Evolutionary conservation across 306 rosid genomes (phyloP), one percentile per base, ranked within the genome.

Genomic region (Quercus mongolica): DNA sequence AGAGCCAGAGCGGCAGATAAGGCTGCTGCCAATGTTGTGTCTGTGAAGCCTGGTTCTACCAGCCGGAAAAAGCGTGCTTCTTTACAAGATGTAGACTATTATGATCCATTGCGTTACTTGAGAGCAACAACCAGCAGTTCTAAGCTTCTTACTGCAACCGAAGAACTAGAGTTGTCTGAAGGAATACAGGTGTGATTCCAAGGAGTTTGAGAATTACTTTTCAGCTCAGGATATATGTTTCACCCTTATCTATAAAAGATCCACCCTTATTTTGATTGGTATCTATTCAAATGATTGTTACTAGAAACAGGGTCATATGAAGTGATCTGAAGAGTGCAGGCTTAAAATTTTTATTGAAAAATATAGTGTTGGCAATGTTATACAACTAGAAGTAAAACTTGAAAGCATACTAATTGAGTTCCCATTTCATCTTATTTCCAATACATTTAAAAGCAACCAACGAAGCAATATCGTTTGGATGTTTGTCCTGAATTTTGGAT

Each of bases 81-180:
- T 65, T 2, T 77, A 68, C 95, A 93, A 88, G 95, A 92, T 30
- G 87, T 93, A 33, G 96, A 91, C 86, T 88, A 89, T 86, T 79
- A 94, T 8, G 99, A 95, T 62, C 99, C 98, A 6, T 83, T 93
- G 80, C 94, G 96, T 77, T 91, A 89, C 85, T 77, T 95, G 79
- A 89, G 98, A 90, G 72, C 92, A 74, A 89, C 97, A 67, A 88
- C 97, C 15, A 89, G 84, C 74, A 31, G 82, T 77, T 74, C 92
- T 69, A 85, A 74, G 83, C 99, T 95, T 83, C 99, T 95, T 73
- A 88, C 96, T 73, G 69, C 87, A 76, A 75, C 78, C 7, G 98
- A 95, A 82, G 99, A 95, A 84, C 83, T 89, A 75, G 86, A 91
- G 83, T 80, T 92, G 72, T 95, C 98, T 17, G 94, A 83, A 85